Conservation (phyloP, 2,329 filamentous ascomycete species). For the Aureobasidium lini region DNA sequence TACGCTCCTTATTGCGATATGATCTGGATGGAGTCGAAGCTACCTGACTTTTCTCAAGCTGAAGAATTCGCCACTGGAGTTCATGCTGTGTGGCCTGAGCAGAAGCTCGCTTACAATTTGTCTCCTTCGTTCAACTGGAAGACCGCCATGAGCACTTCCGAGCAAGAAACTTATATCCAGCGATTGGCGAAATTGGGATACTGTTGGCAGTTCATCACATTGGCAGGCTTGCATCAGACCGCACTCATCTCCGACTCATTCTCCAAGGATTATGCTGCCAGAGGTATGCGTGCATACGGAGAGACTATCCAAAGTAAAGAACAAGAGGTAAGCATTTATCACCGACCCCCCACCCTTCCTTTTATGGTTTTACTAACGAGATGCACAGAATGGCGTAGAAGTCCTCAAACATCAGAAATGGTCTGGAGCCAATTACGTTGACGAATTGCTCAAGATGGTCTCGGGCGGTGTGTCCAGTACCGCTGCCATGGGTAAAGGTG, state of each 20-base stretch:
- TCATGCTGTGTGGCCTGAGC: constrained; percentile 88
- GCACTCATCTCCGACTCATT: constrained; percentile 89
- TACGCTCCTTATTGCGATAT: constrained; percentile 68
- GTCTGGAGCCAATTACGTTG: constrained; percentile 89
- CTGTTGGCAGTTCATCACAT: constrained; percentile 99
- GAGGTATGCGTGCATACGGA: constrained; percentile 93
- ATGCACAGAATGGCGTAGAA: constrained; percentile 65
- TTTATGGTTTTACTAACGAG: not conserved
- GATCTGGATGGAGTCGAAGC: constrained; percentile 99
- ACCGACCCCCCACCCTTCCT: no score
- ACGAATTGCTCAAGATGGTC: constrained; percentile 95
- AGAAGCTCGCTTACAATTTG: constrained; percentile 98
- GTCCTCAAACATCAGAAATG: constrained; percentile 99
- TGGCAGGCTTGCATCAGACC: constrained; percentile 91
- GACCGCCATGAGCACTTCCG: constrained; percentile 79
- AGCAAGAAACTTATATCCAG: constrained; percentile 96
- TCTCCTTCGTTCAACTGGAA: constrained; percentile 99
- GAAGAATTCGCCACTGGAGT: constrained; percentile 90
- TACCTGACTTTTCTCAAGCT: constrained; percentile 85
- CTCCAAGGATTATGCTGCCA: constrained; percentile 67
- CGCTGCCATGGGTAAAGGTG: constrained; percentile 92
- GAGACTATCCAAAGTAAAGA: constrained; percentile 78
- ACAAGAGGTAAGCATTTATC: constrained; percentile 62
- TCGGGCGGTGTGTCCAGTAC: constrained; percentile 86
- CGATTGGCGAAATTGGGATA: constrained; percentile 83